phyloP scores from a whole-genome alignment of 192 early-diverging fungal species.

The Backusella westeae region DNA sequence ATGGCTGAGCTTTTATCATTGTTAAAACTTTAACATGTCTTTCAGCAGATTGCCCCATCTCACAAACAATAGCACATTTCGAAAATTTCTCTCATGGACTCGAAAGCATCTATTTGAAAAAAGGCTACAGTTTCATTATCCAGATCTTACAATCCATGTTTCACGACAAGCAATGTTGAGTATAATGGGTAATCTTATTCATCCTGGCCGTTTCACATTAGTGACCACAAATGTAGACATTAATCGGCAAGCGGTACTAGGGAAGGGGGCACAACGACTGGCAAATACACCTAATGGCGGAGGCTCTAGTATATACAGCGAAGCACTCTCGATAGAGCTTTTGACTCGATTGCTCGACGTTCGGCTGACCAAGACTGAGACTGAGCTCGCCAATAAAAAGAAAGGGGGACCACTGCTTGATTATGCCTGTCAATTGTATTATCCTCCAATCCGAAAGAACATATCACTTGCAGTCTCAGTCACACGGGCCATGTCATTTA shows the following conservation, averaged over 20 bases:
- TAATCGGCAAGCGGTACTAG: neutral
- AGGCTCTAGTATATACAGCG: slow-evolving; percentile 43
- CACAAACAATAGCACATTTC: neutral
- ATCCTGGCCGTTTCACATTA: neutral
- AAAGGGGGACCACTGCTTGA: slow-evolving; percentile 48
- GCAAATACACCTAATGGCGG: slow-evolving; percentile 43
- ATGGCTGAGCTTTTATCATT: neutral
- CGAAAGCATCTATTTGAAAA: neutral
- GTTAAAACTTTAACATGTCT: neutral
- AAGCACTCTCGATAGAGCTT: slow-evolving; percentile 48
- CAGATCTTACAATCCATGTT: neutral
- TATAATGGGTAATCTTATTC: neutral
- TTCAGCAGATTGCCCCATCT: neutral
- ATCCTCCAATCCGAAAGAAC: slow-evolving; percentile 14
- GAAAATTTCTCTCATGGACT: neutral
- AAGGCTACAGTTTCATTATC: neutral
- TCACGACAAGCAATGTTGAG: neutral
- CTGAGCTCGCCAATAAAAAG: slow-evolving; percentile 45
- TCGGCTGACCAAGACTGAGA: slow-evolving; percentile 47
- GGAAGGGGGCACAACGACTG: slow-evolving; percentile 3
- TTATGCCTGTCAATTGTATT: slow-evolving; percentile 33
- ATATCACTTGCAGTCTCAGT: slow-evolving; percentile 44
- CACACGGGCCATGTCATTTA: slow-evolving; percentile 45
- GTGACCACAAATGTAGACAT: neutral
- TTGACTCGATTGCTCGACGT: slow-evolving; percentile 42